Conservation (phyloP, 2,329 filamentous ascomycete species). For the Arachnopeziza araneosa region DNA sequence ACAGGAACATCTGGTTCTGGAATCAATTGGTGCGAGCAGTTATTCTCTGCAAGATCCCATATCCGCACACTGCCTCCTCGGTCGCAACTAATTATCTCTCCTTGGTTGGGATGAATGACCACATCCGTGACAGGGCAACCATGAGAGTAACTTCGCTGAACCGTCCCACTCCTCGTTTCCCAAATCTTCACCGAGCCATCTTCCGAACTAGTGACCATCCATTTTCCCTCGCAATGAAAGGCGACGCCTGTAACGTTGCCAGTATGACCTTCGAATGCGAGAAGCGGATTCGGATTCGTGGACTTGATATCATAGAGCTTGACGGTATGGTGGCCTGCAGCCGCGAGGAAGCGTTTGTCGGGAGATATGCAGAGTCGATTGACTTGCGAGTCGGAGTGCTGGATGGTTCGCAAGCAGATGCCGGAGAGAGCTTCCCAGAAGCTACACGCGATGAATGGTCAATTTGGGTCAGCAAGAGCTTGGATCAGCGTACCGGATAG, state of each 20-base stretch:
- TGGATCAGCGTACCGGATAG: constrained; percentile 52
- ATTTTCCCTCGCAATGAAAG: constrained; percentile 98
- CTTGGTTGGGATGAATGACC: constrained; percentile 98
- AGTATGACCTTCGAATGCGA: constrained; percentile 93
- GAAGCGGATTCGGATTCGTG: constrained; percentile 87
- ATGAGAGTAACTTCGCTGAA: constrained; percentile 92
- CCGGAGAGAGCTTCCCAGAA: constrained; percentile 99
- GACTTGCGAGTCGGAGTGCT: constrained; percentile 96
- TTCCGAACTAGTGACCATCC: constrained; percentile 98
- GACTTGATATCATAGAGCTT: constrained; percentile 99
- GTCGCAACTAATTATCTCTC: constrained; percentile 95
- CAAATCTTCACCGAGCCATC: constrained; percentile 56
- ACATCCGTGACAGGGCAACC: constrained; percentile 90
- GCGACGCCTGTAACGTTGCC: constrained; percentile 94
- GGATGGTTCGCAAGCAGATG: constrained; percentile 96
- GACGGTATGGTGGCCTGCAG: constrained; percentile 72
- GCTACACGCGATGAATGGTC: constrained; percentile 39
- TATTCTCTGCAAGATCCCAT: constrained; percentile 96
- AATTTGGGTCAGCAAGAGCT: constrained; percentile 1
- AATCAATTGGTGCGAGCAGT: constrained; percentile 91
- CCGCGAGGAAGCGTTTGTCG: constrained; percentile 87
- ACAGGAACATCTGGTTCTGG: constrained; percentile 94
- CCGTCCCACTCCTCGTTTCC: constrained; percentile 34
- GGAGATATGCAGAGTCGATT: constrained; percentile 98
- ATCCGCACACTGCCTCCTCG: constrained; percentile 86